Percentiles rank a stretch among this genome's conserved stretches.
These are phyloP conservation scores for Cephaloascus fragrans DNA, from an alignment of 805 yeast species.

Conservation along the genomic window DNA sequence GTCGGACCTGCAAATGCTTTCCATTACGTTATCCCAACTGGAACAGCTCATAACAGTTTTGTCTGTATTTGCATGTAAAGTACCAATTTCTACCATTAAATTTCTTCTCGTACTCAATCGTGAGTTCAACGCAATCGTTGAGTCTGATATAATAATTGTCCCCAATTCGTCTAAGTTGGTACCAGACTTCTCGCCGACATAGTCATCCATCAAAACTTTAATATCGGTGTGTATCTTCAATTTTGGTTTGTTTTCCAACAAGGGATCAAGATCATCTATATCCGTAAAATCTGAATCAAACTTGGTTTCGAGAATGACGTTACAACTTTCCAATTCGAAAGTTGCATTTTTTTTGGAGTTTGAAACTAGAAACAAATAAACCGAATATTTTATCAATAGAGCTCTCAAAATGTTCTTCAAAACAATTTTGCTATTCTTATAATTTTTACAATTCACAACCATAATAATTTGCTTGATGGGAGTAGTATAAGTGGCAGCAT, in stretches of 20 bases:
- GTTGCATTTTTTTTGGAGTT: neutral
- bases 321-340: neutral
- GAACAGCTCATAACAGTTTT: neutral
- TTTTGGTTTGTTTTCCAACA: neutral
- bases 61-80: neutral
- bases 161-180: neutral
- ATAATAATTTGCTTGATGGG: neutral
- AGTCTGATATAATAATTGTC: neutral
- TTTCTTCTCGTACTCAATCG: neutral
- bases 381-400: neutral
- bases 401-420: neutral
- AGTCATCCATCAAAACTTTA: neutral
- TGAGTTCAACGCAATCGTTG: neutral
- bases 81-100: neutral
- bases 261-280: neutral
- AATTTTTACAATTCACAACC: neutral
- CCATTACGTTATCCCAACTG: neutral
- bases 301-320: neutral
- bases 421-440: neutral
- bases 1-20: neutral
- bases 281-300: neutral
- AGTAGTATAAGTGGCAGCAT: neutral
- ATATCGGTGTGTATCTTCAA: neutral
- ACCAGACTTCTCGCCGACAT: neutral
- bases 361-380: neutral